Base-by-base conservation (phyloP, 106 monocot genomes). In the Acorus gramineus region DNA sequence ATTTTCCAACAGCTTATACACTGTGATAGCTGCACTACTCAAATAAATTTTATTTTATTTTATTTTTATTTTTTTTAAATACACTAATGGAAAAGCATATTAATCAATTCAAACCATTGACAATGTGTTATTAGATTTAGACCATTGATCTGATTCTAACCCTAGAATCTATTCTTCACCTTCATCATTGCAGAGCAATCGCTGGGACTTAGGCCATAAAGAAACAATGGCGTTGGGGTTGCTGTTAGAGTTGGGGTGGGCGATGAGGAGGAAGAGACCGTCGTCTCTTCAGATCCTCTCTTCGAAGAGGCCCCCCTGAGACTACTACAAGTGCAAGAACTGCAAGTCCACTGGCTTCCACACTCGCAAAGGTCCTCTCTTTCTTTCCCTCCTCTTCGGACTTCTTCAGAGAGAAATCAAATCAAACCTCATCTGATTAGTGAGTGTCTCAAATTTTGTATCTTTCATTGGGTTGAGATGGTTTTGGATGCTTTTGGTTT, bases 271-370 rank as follows among this genome's bases (percentile, higher is more conserved):
- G 62, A 87, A 92, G 70, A 69, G 86, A 14, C 77, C 84, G 11
- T 92, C 91, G 5, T 84, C 88, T 0, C 65, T 84, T 0, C 56
- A 42, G 54, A 87, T 87, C 43, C 57, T 87, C 50, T 80, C 87
- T 47, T 87, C 87, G 6, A 87, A 87, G 69, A 71, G 87, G 73
- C 80, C 55, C 11, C 87, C 83, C 11, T 54, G 83, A 47, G 78
- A 84, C 52, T 89, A 89, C 67, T 89, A 89, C 71, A 89, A 89
- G 76, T 84, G 84, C 47, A 92, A 92, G 70, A 92, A 92, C 66
- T 92, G 92, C 92, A 92, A 92, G 84, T 69, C 87, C 60, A 92
- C 92, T 60, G 92, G 92, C 11, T 92, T 92, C 71, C 92, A 92
- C 62, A 89, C 89, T 47, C 89, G 89, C 14, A 89, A 89, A 82